Evolutionary conservation across 148 eudicot species (phyloP).

Genomic region (Linanthus parryae): DNA sequence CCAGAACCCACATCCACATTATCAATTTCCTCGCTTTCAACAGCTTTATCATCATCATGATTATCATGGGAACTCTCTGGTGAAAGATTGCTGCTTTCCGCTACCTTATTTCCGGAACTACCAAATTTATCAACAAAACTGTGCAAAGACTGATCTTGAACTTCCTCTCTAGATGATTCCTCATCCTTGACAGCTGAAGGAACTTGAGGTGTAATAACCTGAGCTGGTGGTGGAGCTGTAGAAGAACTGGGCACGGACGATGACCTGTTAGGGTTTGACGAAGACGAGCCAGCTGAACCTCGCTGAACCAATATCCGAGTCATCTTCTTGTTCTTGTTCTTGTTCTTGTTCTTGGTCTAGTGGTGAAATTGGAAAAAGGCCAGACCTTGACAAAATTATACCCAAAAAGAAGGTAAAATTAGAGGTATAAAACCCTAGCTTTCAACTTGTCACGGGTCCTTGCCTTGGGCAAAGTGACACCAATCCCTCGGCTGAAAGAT

Average conservation of each 20-base stretch:
- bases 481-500: conserved; percentile 56
- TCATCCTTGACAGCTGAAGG: conserved; percentile 35
- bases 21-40: conserved; percentile 26
- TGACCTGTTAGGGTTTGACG: conserved; percentile 47
- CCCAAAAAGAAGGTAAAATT: conserved; percentile 27
- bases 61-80: conserved; percentile 16
- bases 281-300: conserved; percentile 70
- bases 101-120: conserved; percentile 23
- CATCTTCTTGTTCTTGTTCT: conserved; percentile 46
- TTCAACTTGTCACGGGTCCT: conserved; percentile 75
- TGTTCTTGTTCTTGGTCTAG: too few species aligned
- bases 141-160: conserved; percentile 35
- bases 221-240: conserved; percentile 33
- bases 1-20: conserved; percentile 24
- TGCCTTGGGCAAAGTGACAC: conserved; percentile 62
- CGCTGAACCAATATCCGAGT: conserved; percentile 89
- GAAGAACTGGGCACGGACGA: conserved; percentile 41
- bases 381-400: conserved; percentile 5
- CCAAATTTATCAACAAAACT: conserved; percentile 28
- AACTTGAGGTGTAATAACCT: conserved; percentile 22
- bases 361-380: conserved; percentile 12
- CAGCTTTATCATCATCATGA: conserved; percentile 29
- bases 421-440: conserved; percentile 33
- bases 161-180: conserved; percentile 35
- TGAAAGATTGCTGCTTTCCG: conserved; percentile 28